Base-by-base conservation (phyloP, 106 monocot species). In the Acanthochlamys bracteata region DNA sequence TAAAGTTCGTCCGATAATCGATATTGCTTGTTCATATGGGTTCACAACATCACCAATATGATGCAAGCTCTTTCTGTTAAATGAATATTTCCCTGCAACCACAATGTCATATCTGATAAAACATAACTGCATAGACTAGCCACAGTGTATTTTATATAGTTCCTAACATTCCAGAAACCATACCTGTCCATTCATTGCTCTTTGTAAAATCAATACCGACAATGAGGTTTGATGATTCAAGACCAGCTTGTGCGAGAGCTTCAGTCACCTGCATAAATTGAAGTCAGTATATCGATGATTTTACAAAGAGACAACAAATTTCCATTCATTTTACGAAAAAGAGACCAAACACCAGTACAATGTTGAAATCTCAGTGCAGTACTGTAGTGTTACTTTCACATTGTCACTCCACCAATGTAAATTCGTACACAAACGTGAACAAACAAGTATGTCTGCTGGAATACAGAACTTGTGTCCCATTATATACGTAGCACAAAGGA, bases 111-210 rank as follows among this genome's bases (percentile, higher is more conserved):
- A 66, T 22, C 49, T 4, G 2, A 49, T 49, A 33, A 10, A 14
- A 12, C 2, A 49, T 14, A 12, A 49, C 15, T 4, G 10, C 49
- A 49, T 2, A 49, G 9, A 17, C 17, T 49, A 14, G 49, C 17
- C 17, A 49, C 49, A 49, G 6, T 49, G 49, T 49, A 14, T 49
- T 12, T 14, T 17, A 49, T 14, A 10, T 14, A 17, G 17, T 17
- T 43, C 12, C 49, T 17, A 49, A 17, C n/a, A 21, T 24, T 25
- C 19, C 20, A 40, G 60, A 47, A 60, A 42, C 58, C 21, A 57
- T 69, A 86, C 88, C 94, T 79, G 94, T 94, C 94, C 94, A 94
- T 66, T 94, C 94, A 55, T 94, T 94, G 66, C 94, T 94, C 75
- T 94, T 94, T 12, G 94, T 94, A 71, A 94, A 94, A 69, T 94